Conservation (phyloP, 2,329 filamentous ascomycete genomes). For the Verticillium alfalfae region DNA sequence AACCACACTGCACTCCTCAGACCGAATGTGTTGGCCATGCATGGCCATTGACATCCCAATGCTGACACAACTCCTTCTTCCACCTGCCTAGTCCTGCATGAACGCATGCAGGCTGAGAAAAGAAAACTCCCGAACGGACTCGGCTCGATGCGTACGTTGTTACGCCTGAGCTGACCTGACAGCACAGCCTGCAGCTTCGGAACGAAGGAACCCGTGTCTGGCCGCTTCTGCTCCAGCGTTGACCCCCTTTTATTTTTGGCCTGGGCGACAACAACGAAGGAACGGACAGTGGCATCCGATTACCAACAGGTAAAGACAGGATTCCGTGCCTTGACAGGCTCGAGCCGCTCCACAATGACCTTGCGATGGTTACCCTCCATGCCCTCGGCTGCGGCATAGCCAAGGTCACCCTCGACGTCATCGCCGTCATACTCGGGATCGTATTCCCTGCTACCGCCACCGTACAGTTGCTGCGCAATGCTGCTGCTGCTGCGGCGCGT, state of each 20-base stretch:
- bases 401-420: slow-evolving; percentile 85
- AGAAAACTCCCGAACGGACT: not conserved
- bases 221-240: not conserved
- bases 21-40: not conserved
- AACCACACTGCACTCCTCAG: not conserved
- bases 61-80: not conserved
- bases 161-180: not conserved
- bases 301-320: slow-evolving; percentile 98
- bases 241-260: not conserved
- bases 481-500: slow-evolving; percentile 41
- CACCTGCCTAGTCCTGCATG: not conserved
- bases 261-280: no score
- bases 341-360: slow-evolving; percentile 93
- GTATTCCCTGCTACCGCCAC: slow-evolving; percentile 17
- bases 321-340: slow-evolving; percentile 91
- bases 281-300: slow-evolving; percentile 8
- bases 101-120: not conserved
- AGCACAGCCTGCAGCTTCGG: not conserved
- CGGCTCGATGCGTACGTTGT: not conserved
- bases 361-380: slow-evolving; percentile 88
- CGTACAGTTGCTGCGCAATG: slow-evolving; percentile 49
- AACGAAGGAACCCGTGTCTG: not conserved
- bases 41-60: not conserved
- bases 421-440: slow-evolving; percentile 57
- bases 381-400: slow-evolving; percentile 88